These are phyloP conservation scores for Salvia sclarea DNA, from an alignment of 305 asterid species.

Conservation along the genomic window DNA sequence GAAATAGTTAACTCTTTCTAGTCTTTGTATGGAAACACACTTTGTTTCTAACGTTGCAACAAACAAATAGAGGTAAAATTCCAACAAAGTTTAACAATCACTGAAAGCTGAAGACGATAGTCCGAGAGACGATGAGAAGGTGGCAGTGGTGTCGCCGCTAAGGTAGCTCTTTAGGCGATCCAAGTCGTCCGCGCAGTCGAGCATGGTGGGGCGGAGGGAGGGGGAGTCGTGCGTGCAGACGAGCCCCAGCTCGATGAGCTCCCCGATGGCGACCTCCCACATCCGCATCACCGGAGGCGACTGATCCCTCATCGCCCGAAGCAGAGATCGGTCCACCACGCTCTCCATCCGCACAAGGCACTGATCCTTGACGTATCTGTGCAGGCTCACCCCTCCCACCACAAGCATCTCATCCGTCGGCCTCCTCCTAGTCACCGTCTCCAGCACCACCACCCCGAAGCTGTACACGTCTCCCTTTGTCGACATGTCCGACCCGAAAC, in stretches of 20 bases:
- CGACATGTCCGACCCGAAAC: conserved; percentile 45
- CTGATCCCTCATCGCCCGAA: conserved; percentile 42
- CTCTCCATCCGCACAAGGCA: conserved; percentile 40
- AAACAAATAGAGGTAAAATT: neutral
- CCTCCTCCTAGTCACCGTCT: conserved; percentile 55
- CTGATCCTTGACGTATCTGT: conserved; percentile 39
- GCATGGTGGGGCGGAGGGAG: conserved; percentile 54
- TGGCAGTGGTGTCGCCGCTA: conserved; percentile 52
- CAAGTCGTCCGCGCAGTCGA: conserved; percentile 58
- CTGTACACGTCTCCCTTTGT: conserved; percentile 53
- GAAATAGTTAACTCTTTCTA: neutral
- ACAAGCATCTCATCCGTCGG: conserved; percentile 52
- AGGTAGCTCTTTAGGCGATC: conserved; percentile 56
- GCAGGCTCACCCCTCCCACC: conserved; percentile 42
- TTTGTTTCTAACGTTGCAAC: neutral
- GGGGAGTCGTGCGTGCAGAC: conserved; percentile 53
- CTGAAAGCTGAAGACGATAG: conserved; percentile 47
- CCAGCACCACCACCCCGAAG: conserved; percentile 54
- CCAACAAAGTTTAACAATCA: conserved; percentile 22
- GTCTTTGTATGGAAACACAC: neutral
- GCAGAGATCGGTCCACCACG: conserved; percentile 42
- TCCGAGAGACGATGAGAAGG: conserved; percentile 54
- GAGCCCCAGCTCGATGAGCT: conserved; percentile 50
- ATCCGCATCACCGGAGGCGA: conserved; percentile 43
- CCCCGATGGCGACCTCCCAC: conserved; percentile 54